Conservation (phyloP, 345 rosid species). For the Salix caprea region DNA sequence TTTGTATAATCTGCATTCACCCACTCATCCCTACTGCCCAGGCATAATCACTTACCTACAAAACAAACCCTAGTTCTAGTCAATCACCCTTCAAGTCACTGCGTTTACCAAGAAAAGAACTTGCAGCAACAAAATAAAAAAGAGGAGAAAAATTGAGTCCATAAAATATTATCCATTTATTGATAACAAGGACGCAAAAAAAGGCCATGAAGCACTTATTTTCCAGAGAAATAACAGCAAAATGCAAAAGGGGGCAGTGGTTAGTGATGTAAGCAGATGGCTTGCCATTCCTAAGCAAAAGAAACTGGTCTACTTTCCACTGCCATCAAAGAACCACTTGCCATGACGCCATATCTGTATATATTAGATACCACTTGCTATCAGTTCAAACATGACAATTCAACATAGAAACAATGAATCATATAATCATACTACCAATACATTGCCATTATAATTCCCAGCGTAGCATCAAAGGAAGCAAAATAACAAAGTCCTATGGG, state of each 20-base stretch:
- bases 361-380: slow-evolving; percentile 21
- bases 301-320: slow-evolving; percentile 12
- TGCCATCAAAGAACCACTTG: slow-evolving; percentile 10
- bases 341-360: slow-evolving; percentile 28
- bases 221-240: slow-evolving; percentile 6
- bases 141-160: not conserved
- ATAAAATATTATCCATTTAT: not conserved
- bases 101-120: not conserved
- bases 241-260: not conserved
- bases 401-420: not conserved
- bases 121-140: not conserved
- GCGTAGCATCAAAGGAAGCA: slow-evolving; percentile 1
- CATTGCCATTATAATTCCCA: slow-evolving; percentile 19
- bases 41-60: not conserved
- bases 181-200: not conserved
- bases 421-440: slow-evolving; percentile 11
- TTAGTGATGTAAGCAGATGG: not conserved
- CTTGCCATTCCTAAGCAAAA: slow-evolving; percentile 16
- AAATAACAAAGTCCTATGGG: not conserved
- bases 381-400: slow-evolving; percentile 18
- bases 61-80: slow-evolving; percentile 8
- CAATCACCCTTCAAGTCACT: not conserved
- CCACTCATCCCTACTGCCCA: not conserved
- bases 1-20: not conserved
- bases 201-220: not conserved